A percentile compares a stretch with the other conserved stretches of the same genome.
phyloP scores from a whole-genome alignment of 495 filamentous ascomycete genomes.

The Aspergillus kassunensis region DNA sequence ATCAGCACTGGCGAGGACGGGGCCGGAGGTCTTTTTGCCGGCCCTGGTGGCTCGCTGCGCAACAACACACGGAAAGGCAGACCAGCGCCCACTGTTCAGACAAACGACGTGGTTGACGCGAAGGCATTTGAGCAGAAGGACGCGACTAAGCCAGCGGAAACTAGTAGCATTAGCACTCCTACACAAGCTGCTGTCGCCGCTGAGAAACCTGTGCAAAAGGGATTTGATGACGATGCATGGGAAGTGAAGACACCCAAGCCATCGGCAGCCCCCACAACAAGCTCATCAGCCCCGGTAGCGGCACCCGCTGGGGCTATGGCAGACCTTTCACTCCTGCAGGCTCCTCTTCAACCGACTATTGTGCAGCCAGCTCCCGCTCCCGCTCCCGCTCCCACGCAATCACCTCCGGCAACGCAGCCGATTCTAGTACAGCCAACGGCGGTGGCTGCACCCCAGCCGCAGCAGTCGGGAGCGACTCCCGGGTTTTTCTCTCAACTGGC shows the following conservation, averaged over 20 bases:
- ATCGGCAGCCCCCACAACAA: slow-evolving; percentile 38
- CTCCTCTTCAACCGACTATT: slow-evolving; percentile 71
- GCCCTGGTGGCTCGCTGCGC: slow-evolving; percentile 77
- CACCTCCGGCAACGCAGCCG: slow-evolving; percentile 20
- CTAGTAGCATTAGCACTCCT: slow-evolving; percentile 42
- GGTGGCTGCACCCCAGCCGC: slow-evolving; percentile 44
- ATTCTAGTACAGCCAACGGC: slow-evolving; percentile 47
- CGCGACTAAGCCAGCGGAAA: slow-evolving; percentile 40
- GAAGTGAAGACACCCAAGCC: slow-evolving; percentile 83
- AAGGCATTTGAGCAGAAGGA: slow-evolving; percentile 73
- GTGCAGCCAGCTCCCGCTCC: slow-evolving; percentile 46
- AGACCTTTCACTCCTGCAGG: slow-evolving; percentile 71
- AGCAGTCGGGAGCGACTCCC: slow-evolving; percentile 47
- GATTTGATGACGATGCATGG: slow-evolving; percentile 98
- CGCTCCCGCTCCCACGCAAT: slow-evolving; percentile 15
- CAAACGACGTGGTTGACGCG: slow-evolving; percentile 79
- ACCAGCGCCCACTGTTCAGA: slow-evolving; percentile 77
- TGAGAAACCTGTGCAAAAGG: slow-evolving; percentile 48
- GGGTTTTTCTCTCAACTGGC: slow-evolving; percentile 50
- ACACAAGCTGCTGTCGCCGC: slow-evolving; percentile 22
- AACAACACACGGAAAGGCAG: slow-evolving; percentile 96
- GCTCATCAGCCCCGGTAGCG: slow-evolving; percentile 30
- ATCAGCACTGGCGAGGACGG: slow-evolving; percentile 49
- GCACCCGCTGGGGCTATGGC: slow-evolving; percentile 60
- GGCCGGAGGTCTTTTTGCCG: slow-evolving; percentile 80